These are phyloP conservation scores for Protomyces inundatus DNA, from an alignment of 1,139 yeast species.

Conservation along the genomic window DNA sequence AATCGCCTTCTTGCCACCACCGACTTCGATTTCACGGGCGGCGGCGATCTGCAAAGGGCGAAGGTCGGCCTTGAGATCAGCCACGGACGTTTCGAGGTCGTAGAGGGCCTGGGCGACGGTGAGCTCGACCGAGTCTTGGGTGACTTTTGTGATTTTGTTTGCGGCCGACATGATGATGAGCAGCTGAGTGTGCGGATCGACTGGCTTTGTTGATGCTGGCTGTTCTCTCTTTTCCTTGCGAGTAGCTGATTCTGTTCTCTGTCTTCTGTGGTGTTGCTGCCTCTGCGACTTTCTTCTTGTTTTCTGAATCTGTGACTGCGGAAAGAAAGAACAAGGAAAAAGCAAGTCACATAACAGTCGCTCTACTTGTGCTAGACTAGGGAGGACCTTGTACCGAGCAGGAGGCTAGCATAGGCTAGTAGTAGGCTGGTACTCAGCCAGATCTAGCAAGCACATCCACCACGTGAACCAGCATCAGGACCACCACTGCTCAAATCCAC, in stretches of 20 bases:
- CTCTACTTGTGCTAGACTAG: too few species aligned
- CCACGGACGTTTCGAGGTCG: constrained; percentile 91
- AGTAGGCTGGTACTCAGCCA: too few species aligned
- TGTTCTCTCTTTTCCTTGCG: neutral
- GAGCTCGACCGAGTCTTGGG: constrained; percentile 96
- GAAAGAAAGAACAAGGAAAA: neutral
- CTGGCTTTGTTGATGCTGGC: neutral
- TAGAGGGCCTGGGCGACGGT: constrained; percentile 98
- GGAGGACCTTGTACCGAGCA: too few species aligned
- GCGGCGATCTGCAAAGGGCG: constrained; percentile 98
- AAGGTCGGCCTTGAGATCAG: constrained; percentile 94
- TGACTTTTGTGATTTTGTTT: constrained; percentile 70
- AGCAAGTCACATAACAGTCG: neutral
- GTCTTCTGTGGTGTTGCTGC: neutral
- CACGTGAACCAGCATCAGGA: constrained; percentile 7
- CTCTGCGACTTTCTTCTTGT: neutral
- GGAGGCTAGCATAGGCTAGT: too few species aligned
- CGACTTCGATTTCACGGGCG: constrained; percentile 94
- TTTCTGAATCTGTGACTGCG: neutral
- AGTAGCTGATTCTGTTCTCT: neutral
- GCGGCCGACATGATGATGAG: constrained; percentile 75
- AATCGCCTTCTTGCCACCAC: constrained; percentile 98
- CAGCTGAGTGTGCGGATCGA: constrained; percentile 41
- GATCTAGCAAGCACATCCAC: constrained; percentile 19
- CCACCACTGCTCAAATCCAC: constrained; percentile 17